These are phyloP conservation scores for Scopulariopsis brevicaulis DNA, from an alignment of 2,329 filamentous ascomycete genomes.

Conservation along the genomic window DNA sequence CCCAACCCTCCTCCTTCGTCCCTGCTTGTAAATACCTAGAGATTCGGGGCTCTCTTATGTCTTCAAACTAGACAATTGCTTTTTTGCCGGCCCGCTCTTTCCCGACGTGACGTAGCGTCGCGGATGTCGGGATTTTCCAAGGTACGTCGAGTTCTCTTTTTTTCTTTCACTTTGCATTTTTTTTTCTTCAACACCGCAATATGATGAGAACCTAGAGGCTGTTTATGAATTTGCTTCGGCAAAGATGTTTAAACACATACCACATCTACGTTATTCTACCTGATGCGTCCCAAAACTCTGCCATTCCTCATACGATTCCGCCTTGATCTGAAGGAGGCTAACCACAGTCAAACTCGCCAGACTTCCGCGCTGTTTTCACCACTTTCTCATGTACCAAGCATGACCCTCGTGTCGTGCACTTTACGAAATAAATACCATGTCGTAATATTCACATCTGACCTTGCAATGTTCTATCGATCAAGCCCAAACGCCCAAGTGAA, in stretches of 20 bases:
- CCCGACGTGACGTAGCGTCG: neutral
- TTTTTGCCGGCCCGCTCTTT: slow-evolving; percentile 10
- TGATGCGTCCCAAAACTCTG: neutral
- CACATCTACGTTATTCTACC: slow-evolving; percentile 5
- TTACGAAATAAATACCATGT: neutral
- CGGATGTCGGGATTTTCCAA: neutral
- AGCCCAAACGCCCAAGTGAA: neutral
- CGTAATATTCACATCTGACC: neutral
- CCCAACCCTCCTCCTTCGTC: neutral
- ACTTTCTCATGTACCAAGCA: neutral
- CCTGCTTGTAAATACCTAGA: slow-evolving; percentile 11
- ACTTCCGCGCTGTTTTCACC: neutral
- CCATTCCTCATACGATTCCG: neutral
- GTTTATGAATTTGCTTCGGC: slow-evolving; percentile 26
- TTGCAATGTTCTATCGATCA: neutral
- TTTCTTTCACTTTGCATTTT: neutral
- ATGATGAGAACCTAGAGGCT: slow-evolving; percentile 33
- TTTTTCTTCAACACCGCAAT: neutral
- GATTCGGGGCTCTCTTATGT: slow-evolving; percentile 25
- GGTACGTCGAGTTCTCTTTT: neutral
- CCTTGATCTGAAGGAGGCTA: neutral
- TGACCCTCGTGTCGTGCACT: no score
- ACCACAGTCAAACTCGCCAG: neutral
- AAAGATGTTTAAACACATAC: slow-evolving; percentile 3
- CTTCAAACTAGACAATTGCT: slow-evolving; percentile 23